These are phyloP conservation scores for Metschnikowia gruessii DNA, from an alignment of 805 yeast species.

Conservation along the genomic window DNA sequence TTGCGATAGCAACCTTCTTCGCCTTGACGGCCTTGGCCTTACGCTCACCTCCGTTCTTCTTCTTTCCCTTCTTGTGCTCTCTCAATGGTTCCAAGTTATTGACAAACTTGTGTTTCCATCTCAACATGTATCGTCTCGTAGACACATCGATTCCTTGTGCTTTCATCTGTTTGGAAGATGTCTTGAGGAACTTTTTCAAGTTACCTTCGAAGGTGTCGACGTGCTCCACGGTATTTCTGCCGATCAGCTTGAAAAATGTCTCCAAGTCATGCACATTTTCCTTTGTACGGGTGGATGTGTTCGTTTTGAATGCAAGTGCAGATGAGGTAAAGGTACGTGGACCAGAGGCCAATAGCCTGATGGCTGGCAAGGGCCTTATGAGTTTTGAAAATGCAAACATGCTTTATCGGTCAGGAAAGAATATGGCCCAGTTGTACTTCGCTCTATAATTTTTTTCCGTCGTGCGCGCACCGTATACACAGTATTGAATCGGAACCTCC, in stretches of 20 bases:
- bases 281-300: conserved; percentile 49
- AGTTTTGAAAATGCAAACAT: conserved; percentile 16
- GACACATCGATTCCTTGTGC: conserved; percentile 72
- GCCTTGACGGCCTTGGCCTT: conserved; percentile 52
- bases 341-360: conserved; percentile 5
- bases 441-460: conserved; percentile 11
- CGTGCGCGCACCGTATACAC: conserved; percentile 13
- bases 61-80: conserved; percentile 65
- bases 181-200: conserved; percentile 58
- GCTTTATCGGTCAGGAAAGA: not conserved
- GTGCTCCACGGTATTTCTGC: conserved; percentile 69
- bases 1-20: conserved; percentile 58
- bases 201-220: conserved; percentile 60
- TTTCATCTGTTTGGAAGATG: conserved; percentile 57
- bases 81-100: conserved; percentile 51
- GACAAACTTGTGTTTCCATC: conserved; percentile 67
- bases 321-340: conserved; percentile 15
- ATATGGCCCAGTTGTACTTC: not conserved
- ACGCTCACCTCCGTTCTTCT: conserved; percentile 84
- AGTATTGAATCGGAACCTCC: not conserved
- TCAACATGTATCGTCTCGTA: conserved; percentile 68
- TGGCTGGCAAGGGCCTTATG: conserved; percentile 10
- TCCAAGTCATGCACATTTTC: conserved; percentile 58
- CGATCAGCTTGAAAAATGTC: conserved; percentile 73
- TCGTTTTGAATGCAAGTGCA: conserved; percentile 33